Evolutionary conservation across 1,284 basidiomycete genomes (phyloP), one percentile per base, ranked within the genome.

Genomic region (Polyporus tsugae): DNA sequence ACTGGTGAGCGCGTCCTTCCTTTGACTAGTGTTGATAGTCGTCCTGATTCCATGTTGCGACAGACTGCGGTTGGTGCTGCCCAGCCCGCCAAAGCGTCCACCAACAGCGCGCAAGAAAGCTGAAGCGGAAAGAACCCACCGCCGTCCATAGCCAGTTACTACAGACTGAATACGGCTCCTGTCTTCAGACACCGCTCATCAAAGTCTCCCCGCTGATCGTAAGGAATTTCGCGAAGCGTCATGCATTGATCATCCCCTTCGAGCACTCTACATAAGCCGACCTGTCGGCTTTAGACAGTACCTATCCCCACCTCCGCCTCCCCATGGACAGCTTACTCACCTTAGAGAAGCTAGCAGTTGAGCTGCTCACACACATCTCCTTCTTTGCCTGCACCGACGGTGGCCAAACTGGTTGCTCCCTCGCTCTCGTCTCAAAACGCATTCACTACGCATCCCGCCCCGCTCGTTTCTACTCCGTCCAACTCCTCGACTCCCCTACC

Each of bases 321-420:
- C 44, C 29, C 60, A 46, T 62, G 60, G 58, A 60, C n/a, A 6
- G 22, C 25, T 22, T 49, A 22, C 19, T 36, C 22, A 61, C 61
- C 49, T 64, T 72, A 63, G 69, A 72, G 53, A 72, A 65, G 44
- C 60, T 72, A 11, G 71, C 71, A 62, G 69, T 72, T 33, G 71
- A 72, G 61, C 69, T 72, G 60, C 63, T 72, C 35, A 70, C 71
- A 2, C 58, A 65, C 63, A 69, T 72, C 4, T 66, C 64, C 11
- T 67, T 69, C 63, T 70, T 64, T 36, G 69, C 71, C 15, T 72
- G 71, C 61, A 70, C 67, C 38, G 71, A 72, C 53, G 71, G 71
- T 35, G 71, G 71, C 22, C 38, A 60, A 29, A 72, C 69, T 2
- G 71, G 71, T 9, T 70, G 69, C 49, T 41, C 65, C 2, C 65